Evolutionary conservation across 768 basidiomycete genomes (phyloP).

Genomic region (Roridomyces roridus): DNA sequence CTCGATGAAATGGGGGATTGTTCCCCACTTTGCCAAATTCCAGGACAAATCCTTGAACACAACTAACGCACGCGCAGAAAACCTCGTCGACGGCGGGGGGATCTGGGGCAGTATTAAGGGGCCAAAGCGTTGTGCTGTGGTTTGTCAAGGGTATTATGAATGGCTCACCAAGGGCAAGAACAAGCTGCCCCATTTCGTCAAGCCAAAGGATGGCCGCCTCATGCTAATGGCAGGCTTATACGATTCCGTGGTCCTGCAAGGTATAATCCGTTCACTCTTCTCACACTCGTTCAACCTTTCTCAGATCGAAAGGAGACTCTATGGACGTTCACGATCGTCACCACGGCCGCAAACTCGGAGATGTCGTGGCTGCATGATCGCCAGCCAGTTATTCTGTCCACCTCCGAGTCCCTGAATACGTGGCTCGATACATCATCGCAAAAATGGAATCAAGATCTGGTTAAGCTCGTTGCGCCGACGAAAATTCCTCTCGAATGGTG

Average conservation of each 20-base stretch:
- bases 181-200: slow-evolving; percentile 83
- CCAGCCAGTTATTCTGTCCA: slow-evolving; percentile 81
- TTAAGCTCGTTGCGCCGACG: slow-evolving; percentile 60
- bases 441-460: slow-evolving; percentile 67
- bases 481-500: slow-evolving; percentile 71
- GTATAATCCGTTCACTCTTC: slow-evolving; percentile 38
- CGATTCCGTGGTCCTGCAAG: slow-evolving; percentile 72
- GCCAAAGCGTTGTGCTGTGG: slow-evolving; percentile 83
- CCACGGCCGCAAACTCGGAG: slow-evolving; percentile 73
- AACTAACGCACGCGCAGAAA: slow-evolving; percentile 90
- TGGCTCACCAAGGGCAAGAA: slow-evolving; percentile 88
- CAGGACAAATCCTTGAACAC: slow-evolving; percentile 80
- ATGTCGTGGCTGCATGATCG: slow-evolving; percentile 92
- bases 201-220: slow-evolving; percentile 63
- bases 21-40: slow-evolving; percentile 82
- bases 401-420: slow-evolving; percentile 57
- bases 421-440: slow-evolving; percentile 86
- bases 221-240: slow-evolving; percentile 92
- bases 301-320: slow-evolving; percentile 61
- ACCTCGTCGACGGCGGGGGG: slow-evolving; percentile 72
- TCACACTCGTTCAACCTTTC: background rate
- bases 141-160: slow-evolving; percentile 93
- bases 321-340: slow-evolving; percentile 91
- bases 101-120: slow-evolving; percentile 90
- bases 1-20: slow-evolving; percentile 91